Base-by-base conservation (phyloP, 352 stramenopile genomes). In the Pythium aquatile region DNA sequence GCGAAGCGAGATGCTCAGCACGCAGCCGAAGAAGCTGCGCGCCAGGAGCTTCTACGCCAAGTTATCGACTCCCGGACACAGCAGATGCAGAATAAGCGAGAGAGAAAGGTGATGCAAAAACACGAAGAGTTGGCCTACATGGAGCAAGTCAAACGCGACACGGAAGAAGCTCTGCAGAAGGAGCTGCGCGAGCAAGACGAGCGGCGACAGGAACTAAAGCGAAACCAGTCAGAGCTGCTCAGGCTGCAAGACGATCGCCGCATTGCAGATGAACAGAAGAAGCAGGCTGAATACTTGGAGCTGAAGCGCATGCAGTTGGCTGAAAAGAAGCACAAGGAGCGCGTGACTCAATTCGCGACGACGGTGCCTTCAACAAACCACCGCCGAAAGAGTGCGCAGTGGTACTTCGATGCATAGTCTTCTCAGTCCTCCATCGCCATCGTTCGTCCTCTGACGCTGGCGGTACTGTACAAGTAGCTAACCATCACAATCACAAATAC, bases 161-260 rank as follows among this genome's bases (percentile, higher is more conserved):
- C 77, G 20, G 85, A 94, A 51, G 85, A 94, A 60, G 85, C 81
- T 24, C 58, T 94, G 46, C 85, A 90, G 29, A 88, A 89, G 54
- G 85, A 94, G 59, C 63, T 92, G 17, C 78, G 80, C n/a, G 79
- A 91, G 32, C 85, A 94, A 57, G 83, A 91, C 33, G 77, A 87
- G 58, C 75, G 80, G 17, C 77, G 73, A 8, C 35, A 75, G 20
- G 79, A 90, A 48, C 75, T 89, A 20, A 92, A 92, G 61, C 76
- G 77, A 13, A 85, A 81, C 17, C 83, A 94, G 56, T 78, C 71
- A 2, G 81, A 94, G 49, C 39, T 90, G 47, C 47, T 91, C 30
- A 72, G 71, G 17, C 83, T 90, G 29, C 74, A 88, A 24, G 71
- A 90, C 59, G 78, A 88, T 29, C 72, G 65, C 9, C 69, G 72